phyloP scores from a whole-genome alignment of 2,329 filamentous ascomycete species.

The Sclerotinia sclerotiorum region DNA sequence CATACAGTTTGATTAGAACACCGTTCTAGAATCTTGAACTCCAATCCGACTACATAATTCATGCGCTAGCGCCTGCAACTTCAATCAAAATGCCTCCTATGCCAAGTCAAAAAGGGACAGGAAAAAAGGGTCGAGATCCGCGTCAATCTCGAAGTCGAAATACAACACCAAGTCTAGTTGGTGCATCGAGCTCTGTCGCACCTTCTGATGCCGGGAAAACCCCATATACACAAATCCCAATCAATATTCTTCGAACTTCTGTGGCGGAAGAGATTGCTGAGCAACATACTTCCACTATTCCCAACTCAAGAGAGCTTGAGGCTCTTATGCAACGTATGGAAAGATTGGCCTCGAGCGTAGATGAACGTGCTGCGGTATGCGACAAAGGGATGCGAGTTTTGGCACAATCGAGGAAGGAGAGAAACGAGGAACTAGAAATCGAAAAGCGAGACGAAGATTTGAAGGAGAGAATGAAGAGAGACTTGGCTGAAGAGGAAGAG shows the following conservation, averaged over 20 bases:
- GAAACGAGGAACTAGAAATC: constrained; percentile 52
- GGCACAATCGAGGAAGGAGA: constrained; percentile 63
- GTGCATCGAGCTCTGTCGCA: constrained; percentile 43
- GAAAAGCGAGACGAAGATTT: constrained; percentile 50
- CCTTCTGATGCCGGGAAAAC: constrained; percentile 54
- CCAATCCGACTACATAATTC: background rate
- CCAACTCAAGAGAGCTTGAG: constrained; percentile 63
- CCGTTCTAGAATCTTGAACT: background rate
- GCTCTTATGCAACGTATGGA: constrained; percentile 64
- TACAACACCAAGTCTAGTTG: constrained; percentile 63
- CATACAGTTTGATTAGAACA: background rate
- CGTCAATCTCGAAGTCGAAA: constrained; percentile 71
- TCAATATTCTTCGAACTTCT: constrained; percentile 58
- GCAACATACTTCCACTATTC: constrained; percentile 56
- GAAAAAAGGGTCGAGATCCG: constrained; percentile 64
- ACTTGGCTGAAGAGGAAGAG: constrained; percentile 50
- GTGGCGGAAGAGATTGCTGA: constrained; percentile 66
- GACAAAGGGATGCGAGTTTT: constrained; percentile 73
- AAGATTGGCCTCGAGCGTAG: constrained; percentile 64
- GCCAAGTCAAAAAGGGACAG: constrained; percentile 60
- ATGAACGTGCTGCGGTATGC: constrained; percentile 65
- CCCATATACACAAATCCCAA: constrained; percentile 65
- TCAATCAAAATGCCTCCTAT: constrained; percentile 54
- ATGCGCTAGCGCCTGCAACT: background rate
- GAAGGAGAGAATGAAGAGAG: constrained; percentile 41